These are phyloP conservation scores for Tetradesmus lagerheimii DNA, from an alignment of 139 green algal species.

Conservation along the genomic window DNA sequence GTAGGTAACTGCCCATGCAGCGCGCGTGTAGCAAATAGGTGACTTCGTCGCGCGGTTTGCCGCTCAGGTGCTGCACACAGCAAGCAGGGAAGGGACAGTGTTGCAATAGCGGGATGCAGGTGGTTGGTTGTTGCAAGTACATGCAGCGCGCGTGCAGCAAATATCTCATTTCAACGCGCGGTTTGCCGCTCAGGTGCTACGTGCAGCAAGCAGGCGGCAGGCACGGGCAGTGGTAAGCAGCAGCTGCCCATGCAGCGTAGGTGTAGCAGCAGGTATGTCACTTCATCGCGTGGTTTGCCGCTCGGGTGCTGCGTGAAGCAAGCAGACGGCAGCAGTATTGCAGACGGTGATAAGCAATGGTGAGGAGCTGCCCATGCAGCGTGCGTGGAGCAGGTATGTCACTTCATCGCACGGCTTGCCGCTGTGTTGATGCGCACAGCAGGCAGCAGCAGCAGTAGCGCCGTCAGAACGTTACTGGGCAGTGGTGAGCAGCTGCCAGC, in stretches of 20 bases:
- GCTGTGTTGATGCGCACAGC: slow-evolving; percentile 24
- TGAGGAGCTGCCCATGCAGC: slow-evolving; percentile 69
- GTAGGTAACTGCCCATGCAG: slow-evolving; percentile 65
- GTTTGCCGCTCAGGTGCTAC: neutral
- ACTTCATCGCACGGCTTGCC: neutral
- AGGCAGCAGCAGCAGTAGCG: too few species aligned
- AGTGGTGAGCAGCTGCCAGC: too few species aligned
- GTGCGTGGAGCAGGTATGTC: slow-evolving; percentile 57
- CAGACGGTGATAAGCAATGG: too few species aligned
- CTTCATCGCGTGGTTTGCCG: neutral
- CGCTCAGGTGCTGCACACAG: slow-evolving; percentile 27
- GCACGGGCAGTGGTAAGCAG: too few species aligned
- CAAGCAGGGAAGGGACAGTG: neutral
- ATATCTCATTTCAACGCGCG: too few species aligned
- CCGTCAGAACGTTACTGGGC: too few species aligned
- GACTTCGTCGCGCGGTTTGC: neutral
- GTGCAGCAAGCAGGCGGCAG: neutral
- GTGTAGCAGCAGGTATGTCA: slow-evolving; percentile 61
- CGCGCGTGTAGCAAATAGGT: slow-evolving; percentile 58
- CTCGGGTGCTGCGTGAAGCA: slow-evolving; percentile 22
- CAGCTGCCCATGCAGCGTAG: slow-evolving; percentile 65
- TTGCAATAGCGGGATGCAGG: too few species aligned
- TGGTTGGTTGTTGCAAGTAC: too few species aligned
- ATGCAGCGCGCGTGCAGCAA: too few species aligned
- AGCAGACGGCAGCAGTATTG: neutral